Conservation (phyloP, 2,329 filamentous ascomycete species). For the Chaetomiaceae sp. region DNA sequence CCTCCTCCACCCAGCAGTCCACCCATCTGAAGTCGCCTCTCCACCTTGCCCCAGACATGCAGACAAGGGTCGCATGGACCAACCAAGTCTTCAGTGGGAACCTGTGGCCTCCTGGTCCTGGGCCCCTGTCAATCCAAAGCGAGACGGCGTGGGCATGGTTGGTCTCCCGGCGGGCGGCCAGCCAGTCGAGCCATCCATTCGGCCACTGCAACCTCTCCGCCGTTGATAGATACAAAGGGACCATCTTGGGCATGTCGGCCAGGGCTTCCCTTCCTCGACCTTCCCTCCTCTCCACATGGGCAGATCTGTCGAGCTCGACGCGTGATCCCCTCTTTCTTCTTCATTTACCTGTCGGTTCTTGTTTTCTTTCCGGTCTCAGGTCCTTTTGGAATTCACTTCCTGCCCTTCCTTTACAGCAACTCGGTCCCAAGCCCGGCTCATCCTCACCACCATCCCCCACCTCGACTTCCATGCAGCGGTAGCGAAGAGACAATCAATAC, state of each 20-base stretch:
- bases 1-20: constrained; percentile 30
- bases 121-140: constrained; percentile 45
- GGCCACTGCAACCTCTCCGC: constrained; percentile 32
- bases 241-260: constrained; percentile 43
- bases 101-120: constrained; percentile 21
- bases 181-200: constrained; percentile 32
- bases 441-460: constrained; percentile 13
- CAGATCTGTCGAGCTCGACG: constrained; percentile 43
- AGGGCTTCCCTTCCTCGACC: constrained; percentile 37
- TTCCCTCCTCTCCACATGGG: constrained; percentile 42
- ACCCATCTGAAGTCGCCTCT: constrained; percentile 40
- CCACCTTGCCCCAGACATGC: constrained; percentile 40
- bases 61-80: constrained; percentile 30
- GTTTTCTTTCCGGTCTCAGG: constrained; percentile 45
- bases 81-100: constrained; percentile 17
- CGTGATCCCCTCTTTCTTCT: constrained; percentile 40
- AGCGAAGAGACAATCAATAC: constrained; percentile 17
- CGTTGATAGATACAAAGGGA: constrained; percentile 32
- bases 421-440: constrained; percentile 18
- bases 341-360: constrained; percentile 46
- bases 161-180: constrained; percentile 3
- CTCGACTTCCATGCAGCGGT: constrained; percentile 19
- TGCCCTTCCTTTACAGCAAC: constrained; percentile 42
- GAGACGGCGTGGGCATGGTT: constrained; percentile 34
- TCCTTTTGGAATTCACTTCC: constrained; percentile 40